Percentiles rank a stretch among this genome's conserved stretches.
Conservation (phyloP, 1,139 yeast species). For the Geotrichum klebahnii region DNA sequence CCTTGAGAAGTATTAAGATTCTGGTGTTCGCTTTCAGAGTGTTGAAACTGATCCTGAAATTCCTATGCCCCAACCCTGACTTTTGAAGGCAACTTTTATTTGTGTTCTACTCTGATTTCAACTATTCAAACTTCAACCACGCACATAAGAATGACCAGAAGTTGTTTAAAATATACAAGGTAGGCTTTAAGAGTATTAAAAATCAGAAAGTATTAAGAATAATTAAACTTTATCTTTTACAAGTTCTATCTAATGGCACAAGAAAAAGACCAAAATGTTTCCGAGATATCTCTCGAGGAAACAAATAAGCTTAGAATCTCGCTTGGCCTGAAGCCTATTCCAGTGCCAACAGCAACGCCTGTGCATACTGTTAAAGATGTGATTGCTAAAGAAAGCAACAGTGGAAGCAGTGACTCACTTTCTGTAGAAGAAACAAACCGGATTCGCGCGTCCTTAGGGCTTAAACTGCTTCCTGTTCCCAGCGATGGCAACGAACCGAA, state of each 20-base stretch:
- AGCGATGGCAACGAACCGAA: constrained; percentile 14
- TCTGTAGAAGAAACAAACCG: constrained; percentile 41
- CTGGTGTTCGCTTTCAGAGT: too few species aligned
- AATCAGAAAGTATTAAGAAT: background rate
- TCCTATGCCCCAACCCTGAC: too few species aligned
- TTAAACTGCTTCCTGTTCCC: constrained; percentile 36
- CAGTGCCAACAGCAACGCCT: constrained; percentile 18
- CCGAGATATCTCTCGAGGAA: constrained; percentile 33
- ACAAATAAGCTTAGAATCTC: constrained; percentile 33
- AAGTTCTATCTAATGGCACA: constrained; percentile 16
- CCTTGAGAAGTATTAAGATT: too few species aligned
- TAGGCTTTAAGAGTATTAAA: background rate
- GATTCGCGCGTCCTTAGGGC: constrained; percentile 38
- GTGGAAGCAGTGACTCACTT: constrained; percentile 22
- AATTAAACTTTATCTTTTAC: background rate
- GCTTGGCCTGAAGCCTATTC: constrained; percentile 39
- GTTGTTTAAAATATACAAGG: background rate
- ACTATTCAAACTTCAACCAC: too few species aligned
- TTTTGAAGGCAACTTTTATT: too few species aligned
- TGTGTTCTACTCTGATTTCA: too few species aligned
- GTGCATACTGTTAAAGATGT: too few species aligned
- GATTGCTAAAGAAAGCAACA: background rate
- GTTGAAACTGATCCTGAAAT: too few species aligned
- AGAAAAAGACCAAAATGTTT: constrained; percentile 10
- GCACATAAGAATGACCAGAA: too few species aligned